Evolutionary conservation across 768 basidiomycete genomes (phyloP), one percentile per base, ranked within the genome.

Genomic region (Paxillus involutus): DNA sequence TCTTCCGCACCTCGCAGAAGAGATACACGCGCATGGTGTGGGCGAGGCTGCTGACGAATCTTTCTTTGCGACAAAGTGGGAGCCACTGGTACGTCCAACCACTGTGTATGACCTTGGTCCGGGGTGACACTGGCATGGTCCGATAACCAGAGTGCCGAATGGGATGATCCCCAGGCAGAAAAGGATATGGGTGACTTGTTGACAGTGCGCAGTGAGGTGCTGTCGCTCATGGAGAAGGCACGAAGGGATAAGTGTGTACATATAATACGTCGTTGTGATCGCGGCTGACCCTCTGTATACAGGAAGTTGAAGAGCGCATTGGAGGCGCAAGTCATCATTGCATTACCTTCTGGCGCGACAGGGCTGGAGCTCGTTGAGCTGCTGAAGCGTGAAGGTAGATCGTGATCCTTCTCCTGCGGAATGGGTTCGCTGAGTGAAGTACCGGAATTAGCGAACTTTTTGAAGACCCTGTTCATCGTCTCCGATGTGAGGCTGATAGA

Each of bases 1-100:
- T 26, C 75, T 92, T 2, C 96, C 96, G 9, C 90, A 96, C 64
- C 80, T 97, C 6, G 89, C 92, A 0, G 94, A 97, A 70, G 96
- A 98, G 69, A 83, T 95, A 51, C 80, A 90, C 21, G 67, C 66
- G 13, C 67, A 71, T 17, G 49, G 53, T 43, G 53, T 33, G 32
- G 57, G 50, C 0, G 49, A 52, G 12, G 49, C 61, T 8, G 60
- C 59, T 30, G 66, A 59, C 0, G 67, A 55, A 0, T 94, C 91
- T 0, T 78, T 91, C n/a, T 96, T 94, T 63, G 74, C 75, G 56
- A 77, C 73, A 3, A 73, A 71, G n/a, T 96, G 94, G 94, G 64
- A 60, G 42, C 79, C 83, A 21, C 63, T 91, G 55, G 94, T 92
- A 61, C 33, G 85, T 71, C 42, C 32, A 33, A 16, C 40, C 36